Percentiles rank a stretch among this genome's conserved stretches.
phyloP scores from a whole-genome alignment of 176 grass and related monocot genomes.

The Oryza australiensis region DNA sequence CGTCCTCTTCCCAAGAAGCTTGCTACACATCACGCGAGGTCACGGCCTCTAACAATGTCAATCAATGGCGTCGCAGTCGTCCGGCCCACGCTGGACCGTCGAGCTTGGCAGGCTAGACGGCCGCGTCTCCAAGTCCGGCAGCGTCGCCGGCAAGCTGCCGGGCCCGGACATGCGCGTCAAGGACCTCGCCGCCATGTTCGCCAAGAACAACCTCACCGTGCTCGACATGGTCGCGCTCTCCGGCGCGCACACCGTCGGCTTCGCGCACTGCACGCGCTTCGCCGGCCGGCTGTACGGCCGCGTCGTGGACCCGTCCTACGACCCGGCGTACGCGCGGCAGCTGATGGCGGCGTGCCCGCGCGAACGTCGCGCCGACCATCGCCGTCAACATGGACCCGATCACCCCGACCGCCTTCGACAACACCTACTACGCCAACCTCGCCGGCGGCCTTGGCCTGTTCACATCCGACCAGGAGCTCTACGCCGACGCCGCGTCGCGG shows the following conservation, averaged over 20 bases:
- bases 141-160: constrained; percentile 39
- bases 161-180: constrained; percentile 18
- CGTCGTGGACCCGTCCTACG: constrained; percentile 33
- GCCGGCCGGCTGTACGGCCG: constrained; percentile 49
- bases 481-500: constrained; percentile 30
- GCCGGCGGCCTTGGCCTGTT: constrained; percentile 55
- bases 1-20: too few relatives aligned
- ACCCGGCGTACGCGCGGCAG: constrained; percentile 38
- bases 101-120: constrained; percentile 61
- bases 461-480: constrained; percentile 58
- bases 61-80: constrained; percentile 35
- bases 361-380: constrained; percentile 25
- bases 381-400: constrained; percentile 65
- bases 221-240: constrained; percentile 65
- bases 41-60: background rate
- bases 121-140: constrained; percentile 41
- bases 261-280: constrained; percentile 69
- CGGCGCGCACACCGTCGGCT: constrained; percentile 72
- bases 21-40: too few relatives aligned
- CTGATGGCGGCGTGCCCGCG: constrained; percentile 54
- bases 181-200: constrained; percentile 40
- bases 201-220: constrained; percentile 28
- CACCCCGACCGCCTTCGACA: constrained; percentile 61
- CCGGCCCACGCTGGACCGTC: constrained; percentile 56
- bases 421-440: constrained; percentile 63